Conservation (phyloP, 352 stramenopile genomes). For the Globisporangium viniferum region DNA sequence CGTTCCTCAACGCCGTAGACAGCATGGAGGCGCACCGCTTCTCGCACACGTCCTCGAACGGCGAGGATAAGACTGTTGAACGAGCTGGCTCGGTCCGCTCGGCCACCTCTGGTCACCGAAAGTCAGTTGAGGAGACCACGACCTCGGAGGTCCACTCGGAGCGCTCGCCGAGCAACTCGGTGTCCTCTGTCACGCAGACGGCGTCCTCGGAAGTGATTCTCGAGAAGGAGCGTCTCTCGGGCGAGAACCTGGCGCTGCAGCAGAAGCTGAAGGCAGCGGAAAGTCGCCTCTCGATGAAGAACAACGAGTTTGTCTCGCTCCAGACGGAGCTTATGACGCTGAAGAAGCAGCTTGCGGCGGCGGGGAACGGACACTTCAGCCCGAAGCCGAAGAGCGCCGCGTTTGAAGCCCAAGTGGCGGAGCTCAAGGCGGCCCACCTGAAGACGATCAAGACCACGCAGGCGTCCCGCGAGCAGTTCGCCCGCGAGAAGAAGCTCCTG, state of each 20-base stretch:
- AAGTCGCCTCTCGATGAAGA: slow-evolving; percentile 26
- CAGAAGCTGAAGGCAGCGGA: slow-evolving; percentile 31
- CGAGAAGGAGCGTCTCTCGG: slow-evolving; percentile 40
- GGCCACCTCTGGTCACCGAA: slow-evolving; percentile 4
- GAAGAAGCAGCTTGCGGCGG: slow-evolving; percentile 28
- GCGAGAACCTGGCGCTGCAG: slow-evolving; percentile 36
- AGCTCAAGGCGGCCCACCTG: slow-evolving; percentile 18
- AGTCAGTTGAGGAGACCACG: slow-evolving; percentile 13
- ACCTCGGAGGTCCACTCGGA: slow-evolving; percentile 13
- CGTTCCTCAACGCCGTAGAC: slow-evolving; percentile 51
- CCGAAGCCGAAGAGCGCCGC: slow-evolving; percentile 20
- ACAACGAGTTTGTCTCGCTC: slow-evolving; percentile 25
- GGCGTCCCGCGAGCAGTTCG: slow-evolving; percentile 1
- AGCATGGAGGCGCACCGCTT: slow-evolving; percentile 16
- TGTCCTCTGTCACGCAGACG: slow-evolving; percentile 8
- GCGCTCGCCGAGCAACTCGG: slow-evolving; percentile 4
- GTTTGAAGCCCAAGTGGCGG: slow-evolving; percentile 22
- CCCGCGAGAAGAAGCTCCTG: not conserved
- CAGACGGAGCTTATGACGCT: slow-evolving; percentile 20
- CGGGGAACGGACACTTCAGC: slow-evolving; percentile 29
- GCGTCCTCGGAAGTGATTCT: slow-evolving; percentile 29
- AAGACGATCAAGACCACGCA: slow-evolving; percentile 5
- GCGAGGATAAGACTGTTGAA: slow-evolving; percentile 18
- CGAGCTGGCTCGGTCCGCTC: slow-evolving; percentile 4
- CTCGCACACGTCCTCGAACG: slow-evolving; percentile 12